Percentiles rank a stretch among this genome's conserved stretches.
These are phyloP conservation scores for Asterophora lycoperdoides DNA, from an alignment of 768 basidiomycete species.

Conservation along the genomic window DNA sequence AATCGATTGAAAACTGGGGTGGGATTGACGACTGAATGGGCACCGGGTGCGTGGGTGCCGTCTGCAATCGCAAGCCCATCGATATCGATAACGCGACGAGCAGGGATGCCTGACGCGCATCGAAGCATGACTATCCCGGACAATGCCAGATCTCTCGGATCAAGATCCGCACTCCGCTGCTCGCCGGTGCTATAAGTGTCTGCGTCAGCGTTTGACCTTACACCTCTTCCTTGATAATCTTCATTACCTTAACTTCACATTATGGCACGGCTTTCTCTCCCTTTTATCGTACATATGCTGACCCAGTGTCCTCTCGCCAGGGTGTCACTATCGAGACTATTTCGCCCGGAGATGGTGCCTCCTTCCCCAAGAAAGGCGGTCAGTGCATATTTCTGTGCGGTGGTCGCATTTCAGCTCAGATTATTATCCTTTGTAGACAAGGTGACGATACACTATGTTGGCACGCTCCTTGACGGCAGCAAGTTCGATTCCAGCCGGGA, in stretches of 20 bases:
- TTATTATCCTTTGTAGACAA: slow-evolving; percentile 43
- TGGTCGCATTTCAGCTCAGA: slow-evolving; percentile 6
- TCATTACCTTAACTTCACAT: slow-evolving; percentile 20
- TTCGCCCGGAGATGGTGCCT: slow-evolving; percentile 55
- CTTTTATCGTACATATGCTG: slow-evolving; percentile 17
- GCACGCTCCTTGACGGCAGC: slow-evolving; percentile 58
- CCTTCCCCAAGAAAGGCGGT: slow-evolving; percentile 72
- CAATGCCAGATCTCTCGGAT: slow-evolving; percentile 52
- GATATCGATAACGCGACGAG: slow-evolving; percentile 16
- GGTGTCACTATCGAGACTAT: slow-evolving; percentile 66
- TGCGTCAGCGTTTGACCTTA: slow-evolving; percentile 23
- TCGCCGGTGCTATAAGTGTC: slow-evolving; percentile 42
- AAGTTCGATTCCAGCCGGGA: slow-evolving; percentile 76
- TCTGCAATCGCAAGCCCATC: slow-evolving; percentile 12
- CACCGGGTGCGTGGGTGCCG: slow-evolving; percentile 7
- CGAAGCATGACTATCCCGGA: slow-evolving; percentile 25
- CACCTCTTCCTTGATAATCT: slow-evolving; percentile 35
- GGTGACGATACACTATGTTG: slow-evolving; percentile 78
- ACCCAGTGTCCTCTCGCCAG: slow-evolving; percentile 29
- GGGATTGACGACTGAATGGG: slow-evolving; percentile 1
- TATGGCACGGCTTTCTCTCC: slow-evolving; percentile 31
- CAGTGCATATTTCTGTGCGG: slow-evolving; percentile 24
- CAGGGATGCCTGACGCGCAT: slow-evolving; percentile 6
- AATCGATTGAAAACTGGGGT: slow-evolving; percentile 11
- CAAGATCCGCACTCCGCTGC: slow-evolving; percentile 71